These are phyloP conservation scores for Sonneratia alba DNA, from an alignment of 345 rosid genomes.

Conservation along the genomic window DNA sequence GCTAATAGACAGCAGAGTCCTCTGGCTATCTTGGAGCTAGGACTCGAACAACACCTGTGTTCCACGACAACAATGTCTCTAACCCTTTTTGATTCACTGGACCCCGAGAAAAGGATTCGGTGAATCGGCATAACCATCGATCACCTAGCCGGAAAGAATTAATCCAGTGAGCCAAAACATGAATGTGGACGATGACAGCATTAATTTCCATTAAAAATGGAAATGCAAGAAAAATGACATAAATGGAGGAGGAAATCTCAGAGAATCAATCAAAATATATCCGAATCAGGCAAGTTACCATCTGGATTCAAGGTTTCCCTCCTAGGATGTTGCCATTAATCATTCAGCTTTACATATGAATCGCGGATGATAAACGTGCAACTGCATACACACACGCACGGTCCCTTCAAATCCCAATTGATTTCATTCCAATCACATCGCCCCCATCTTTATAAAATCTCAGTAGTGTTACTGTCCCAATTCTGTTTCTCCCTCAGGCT, in stretches of 20 bases:
- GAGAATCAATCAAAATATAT: neutral
- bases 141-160: too few relatives aligned
- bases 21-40: too few relatives aligned
- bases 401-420: neutral
- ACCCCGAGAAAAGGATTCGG: too few relatives aligned
- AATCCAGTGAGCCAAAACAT: too few relatives aligned
- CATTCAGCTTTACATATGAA: neutral
- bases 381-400: neutral
- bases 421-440: neutral
- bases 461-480: neutral
- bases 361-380: neutral
- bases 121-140: too few relatives aligned
- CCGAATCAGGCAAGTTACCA: neutral
- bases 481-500: too few relatives aligned
- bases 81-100: too few relatives aligned
- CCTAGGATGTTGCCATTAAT: neutral
- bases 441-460: too few relatives aligned
- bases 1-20: too few relatives aligned
- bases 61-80: too few relatives aligned
- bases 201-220: neutral
- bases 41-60: too few relatives aligned
- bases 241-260: neutral
- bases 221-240: neutral
- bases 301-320: neutral
- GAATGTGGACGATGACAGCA: neutral